Base-by-base conservation (phyloP, 1,139 yeast genomes). In the Yamadazyma spencermartinsiae region DNA sequence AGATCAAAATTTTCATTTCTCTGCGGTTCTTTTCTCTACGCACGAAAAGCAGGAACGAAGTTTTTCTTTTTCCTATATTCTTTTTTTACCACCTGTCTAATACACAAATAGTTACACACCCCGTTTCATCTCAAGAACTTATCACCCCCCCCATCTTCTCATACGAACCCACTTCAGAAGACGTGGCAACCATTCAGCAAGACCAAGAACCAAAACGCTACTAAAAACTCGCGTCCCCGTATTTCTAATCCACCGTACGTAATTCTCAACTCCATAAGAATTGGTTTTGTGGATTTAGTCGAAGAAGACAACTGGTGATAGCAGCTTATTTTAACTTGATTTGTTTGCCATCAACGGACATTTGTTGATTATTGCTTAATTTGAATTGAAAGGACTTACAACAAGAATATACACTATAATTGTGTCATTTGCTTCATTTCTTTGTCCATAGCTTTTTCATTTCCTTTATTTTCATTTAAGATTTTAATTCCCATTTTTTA, bases 1-100 rank as follows among this genome's bases (percentile, higher is more conserved):
- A 42, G 42, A 41, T 41, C 44, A 38, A 40, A 40, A 40, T 30
- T 40, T 40, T 40, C 36, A 31, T 41, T 26, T 26, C 23, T 33
- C 31, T 13, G 23, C 23, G 23, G n/a, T n/a, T n/a, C n/a, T n/a
- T n/a, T 35, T 25, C 28, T 33, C 9, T 11, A 4, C 26, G 26
- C 26, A 23, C 26, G 12, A 7, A n/a, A n/a, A 23, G 9, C 26
- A 23, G 12, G 6, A 23, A 11, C 26, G 26, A 23, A 23, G 26
- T 23, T 23, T 23, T 23, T 23, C n/a, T 23, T 11, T 23, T 23
- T 23, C 26, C n/a, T 10, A 10, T 4, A 23, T 12, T 23, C 26
- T 23, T 23, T 23, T 23, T 23, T 23, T 23, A 23, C 26, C 26
- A 7, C 9, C n/a, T 23, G 26, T 10, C 26, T 23, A 7, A 23